These are phyloP conservation scores for Mycena chlorophos DNA, from an alignment of 768 basidiomycete species.

Conservation along the genomic window DNA sequence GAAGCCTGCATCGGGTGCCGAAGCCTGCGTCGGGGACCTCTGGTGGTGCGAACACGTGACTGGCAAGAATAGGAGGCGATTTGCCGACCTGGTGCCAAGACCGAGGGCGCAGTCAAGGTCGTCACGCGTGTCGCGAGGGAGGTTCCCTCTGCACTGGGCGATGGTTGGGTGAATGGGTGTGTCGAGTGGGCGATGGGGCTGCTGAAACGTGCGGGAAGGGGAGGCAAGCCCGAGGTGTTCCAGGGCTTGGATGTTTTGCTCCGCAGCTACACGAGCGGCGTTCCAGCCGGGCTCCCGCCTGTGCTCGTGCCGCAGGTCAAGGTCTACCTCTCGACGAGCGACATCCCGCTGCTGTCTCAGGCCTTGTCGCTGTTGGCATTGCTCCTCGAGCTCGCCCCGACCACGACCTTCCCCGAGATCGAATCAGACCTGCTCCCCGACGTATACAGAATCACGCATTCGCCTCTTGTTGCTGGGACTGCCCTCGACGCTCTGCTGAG, in stretches of 20 bases:
- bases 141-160: constrained; percentile 53
- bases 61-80: constrained; percentile 82
- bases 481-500: constrained; percentile 79
- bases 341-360: constrained; percentile 78
- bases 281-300: constrained; percentile 59
- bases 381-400: constrained; percentile 67
- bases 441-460: constrained; percentile 72
- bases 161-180: constrained; percentile 80
- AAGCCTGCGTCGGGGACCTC: constrained; percentile 81
- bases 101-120: constrained; percentile 75
- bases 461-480: constrained; percentile 73
- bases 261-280: constrained; percentile 43
- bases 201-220: constrained; percentile 74
- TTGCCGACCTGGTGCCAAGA: constrained; percentile 67
- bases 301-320: constrained; percentile 73
- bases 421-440: constrained; percentile 67
- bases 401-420: constrained; percentile 70
- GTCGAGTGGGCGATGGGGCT: constrained; percentile 76
- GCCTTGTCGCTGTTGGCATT: constrained; percentile 65
- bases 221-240: constrained; percentile 80
- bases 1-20: constrained; percentile 80
- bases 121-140: constrained; percentile 82
- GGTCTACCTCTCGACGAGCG: constrained; percentile 69
- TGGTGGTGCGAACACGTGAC: constrained; percentile 66
- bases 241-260: constrained; percentile 71